Conservation (phyloP, 768 basidiomycete species). For the Agrocybe praecox region DNA sequence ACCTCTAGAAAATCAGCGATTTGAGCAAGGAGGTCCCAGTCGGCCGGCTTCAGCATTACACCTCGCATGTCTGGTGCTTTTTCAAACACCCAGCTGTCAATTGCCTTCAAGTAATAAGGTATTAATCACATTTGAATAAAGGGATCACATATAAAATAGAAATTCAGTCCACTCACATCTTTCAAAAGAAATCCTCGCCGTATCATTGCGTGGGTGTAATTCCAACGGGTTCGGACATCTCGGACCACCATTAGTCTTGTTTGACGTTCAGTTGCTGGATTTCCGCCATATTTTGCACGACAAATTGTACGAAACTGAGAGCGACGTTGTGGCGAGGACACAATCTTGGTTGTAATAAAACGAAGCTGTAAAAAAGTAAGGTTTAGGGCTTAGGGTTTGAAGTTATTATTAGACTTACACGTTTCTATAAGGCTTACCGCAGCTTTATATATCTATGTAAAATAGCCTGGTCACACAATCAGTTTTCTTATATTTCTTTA, state of each 20-base stretch:
- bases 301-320: constrained; percentile 20
- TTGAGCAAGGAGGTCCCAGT: constrained; percentile 23
- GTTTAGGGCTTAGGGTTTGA: not conserved
- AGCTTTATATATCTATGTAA: too few species aligned
- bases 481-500: too few species aligned
- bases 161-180: constrained; percentile 24
- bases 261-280: not conserved
- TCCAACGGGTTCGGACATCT: constrained; percentile 36
- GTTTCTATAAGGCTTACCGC: too few species aligned
- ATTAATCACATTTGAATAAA: not conserved
- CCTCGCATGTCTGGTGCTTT: constrained; percentile 8
- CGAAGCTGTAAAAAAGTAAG: constrained; percentile 24
- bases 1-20: constrained; percentile 23
- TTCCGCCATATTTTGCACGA: constrained; percentile 11
- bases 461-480: too few species aligned
- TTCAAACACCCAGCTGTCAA: constrained; percentile 31
- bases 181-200: constrained; percentile 20
- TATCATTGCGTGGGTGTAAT: constrained; percentile 37
- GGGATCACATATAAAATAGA: not conserved
- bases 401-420: too few species aligned
- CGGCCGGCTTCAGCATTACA: constrained; percentile 13
- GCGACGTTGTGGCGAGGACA: constrained; percentile 31
- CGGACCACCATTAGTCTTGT: constrained; percentile 28
- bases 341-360: constrained; percentile 30
- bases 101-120: constrained; percentile 19